phyloP scores from a whole-genome alignment of 2,329 filamentous ascomycete genomes.

The Mycosphaerelloides madeirae region DNA sequence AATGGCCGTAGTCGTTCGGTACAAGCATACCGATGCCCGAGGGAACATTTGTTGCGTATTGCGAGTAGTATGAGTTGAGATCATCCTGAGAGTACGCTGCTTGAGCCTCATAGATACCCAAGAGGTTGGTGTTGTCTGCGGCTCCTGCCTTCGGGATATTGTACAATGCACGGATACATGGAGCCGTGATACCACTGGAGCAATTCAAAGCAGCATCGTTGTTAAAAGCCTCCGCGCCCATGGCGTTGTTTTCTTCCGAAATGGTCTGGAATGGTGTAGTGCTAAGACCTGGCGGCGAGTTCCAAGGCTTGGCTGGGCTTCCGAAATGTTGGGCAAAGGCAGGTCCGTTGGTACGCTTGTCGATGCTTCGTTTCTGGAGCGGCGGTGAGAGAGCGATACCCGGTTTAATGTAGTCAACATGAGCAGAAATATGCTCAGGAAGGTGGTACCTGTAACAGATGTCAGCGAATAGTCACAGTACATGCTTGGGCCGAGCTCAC shows the following conservation, averaged over 20 bases:
- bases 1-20: conserved; percentile 32
- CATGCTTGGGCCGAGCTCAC: too few species aligned
- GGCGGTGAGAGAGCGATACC: conserved; percentile 39
- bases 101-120: conserved; percentile 49
- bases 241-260: too few species aligned
- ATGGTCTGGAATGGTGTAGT: too few species aligned
- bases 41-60: conserved; percentile 25
- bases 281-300: conserved; percentile 1
- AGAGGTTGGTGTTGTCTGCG: conserved; percentile 41
- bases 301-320: too few species aligned
- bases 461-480: background rate
- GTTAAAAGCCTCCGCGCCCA: too few species aligned
- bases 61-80: conserved; percentile 28
- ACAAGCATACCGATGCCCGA: conserved; percentile 26
- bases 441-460: conserved; percentile 33
- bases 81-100: conserved; percentile 40
- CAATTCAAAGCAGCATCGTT: conserved; percentile 36
- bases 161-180: conserved; percentile 40
- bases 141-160: conserved; percentile 34
- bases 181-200: conserved; percentile 52
- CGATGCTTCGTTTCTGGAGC: conserved; percentile 9
- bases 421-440: conserved; percentile 37
- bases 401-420: conserved; percentile 54
- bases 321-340: too few species aligned
- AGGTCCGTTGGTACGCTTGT: too few species aligned